A percentile compares a stretch with the other conserved stretches of the same genome.
Conservation (phyloP, 78 protist species). For the Creolimax fragrantissima region DNA sequence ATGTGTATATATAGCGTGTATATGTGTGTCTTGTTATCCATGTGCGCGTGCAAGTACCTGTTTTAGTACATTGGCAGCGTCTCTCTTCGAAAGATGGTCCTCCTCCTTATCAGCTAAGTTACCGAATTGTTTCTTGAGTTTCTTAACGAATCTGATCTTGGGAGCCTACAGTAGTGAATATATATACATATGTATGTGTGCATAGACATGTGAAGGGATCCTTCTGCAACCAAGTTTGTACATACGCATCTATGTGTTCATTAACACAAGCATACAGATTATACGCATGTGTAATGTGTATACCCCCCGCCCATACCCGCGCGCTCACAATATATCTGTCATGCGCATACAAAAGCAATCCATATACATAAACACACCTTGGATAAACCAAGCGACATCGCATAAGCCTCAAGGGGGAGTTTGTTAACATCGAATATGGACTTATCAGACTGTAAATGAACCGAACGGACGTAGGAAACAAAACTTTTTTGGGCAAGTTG, state of each 20-base stretch:
- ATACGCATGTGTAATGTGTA: neutral
- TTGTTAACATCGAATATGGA: constrained; percentile 34
- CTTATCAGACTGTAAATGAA: constrained; percentile 21
- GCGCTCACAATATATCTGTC: neutral
- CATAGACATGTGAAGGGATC: neutral
- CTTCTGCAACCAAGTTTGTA: too few species aligned
- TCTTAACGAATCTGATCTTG: neutral
- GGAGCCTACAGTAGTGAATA: neutral
- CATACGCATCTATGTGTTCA: neutral
- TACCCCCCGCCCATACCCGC: neutral
- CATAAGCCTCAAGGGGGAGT: constrained; percentile 26
- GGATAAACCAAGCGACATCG: constrained; percentile 32
- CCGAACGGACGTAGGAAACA: constrained; percentile 56
- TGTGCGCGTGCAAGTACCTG: neutral
- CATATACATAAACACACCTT: neutral
- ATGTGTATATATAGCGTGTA: neutral
- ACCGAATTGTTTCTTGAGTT: neutral
- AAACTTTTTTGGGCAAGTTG: constrained; percentile 51
- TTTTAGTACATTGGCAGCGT: neutral
- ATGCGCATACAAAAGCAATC: neutral
- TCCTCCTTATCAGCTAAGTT: neutral
- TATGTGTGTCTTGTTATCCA: neutral
- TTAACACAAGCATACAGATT: neutral
- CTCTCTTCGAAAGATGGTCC: neutral
- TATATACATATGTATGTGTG: neutral